Evolutionary conservation across 352 stramenopile species (phyloP).

Genomic region (Peronospora belbahrii): DNA sequence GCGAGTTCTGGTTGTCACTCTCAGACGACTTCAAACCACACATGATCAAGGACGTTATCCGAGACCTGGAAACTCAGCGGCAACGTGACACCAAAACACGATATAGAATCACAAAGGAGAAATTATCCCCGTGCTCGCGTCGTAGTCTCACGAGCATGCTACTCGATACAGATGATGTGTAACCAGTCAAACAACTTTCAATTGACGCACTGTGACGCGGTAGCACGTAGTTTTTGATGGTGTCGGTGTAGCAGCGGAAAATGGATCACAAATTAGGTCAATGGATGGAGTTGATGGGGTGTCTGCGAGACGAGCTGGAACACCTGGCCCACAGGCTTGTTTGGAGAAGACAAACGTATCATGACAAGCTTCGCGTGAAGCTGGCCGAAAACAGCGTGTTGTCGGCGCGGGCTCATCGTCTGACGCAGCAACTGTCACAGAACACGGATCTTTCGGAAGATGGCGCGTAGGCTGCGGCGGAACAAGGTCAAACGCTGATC

Average conservation of each 20-base stretch:
- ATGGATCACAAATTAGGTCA: conserved; percentile 80
- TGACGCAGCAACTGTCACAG: conserved; percentile 77
- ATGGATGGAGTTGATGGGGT: conserved; percentile 25
- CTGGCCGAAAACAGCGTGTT: conserved; percentile 83
- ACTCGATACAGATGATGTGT: conserved; percentile 42
- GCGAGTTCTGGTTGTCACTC: conserved; percentile 75
- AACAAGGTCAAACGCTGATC: conserved; percentile 52
- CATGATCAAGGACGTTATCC: conserved; percentile 75
- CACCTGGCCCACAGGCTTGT: conserved; percentile 44
- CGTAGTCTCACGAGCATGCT: conserved; percentile 39
- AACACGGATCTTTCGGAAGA: conserved; percentile 75
- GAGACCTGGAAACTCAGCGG: conserved; percentile 38
- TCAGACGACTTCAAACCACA: conserved; percentile 80
- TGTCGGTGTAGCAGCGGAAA: conserved; percentile 83
- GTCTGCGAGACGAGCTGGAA: conserved; percentile 59
- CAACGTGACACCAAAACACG: conserved; percentile 25
- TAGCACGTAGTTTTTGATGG: conserved; percentile 81
- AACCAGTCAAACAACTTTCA: conserved; percentile 1
- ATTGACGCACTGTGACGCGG: background rate
- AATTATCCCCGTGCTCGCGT: conserved; percentile 26
- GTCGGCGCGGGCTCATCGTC: conserved; percentile 58
- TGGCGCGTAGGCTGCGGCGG: conserved; percentile 40
- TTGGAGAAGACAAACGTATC: conserved; percentile 56
- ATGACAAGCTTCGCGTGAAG: conserved; percentile 63
- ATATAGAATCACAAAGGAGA: conserved; percentile 28